These are phyloP conservation scores for Zygosaccharomyces sapae DNA, from an alignment of 1,139 yeast genomes.

Conservation along the genomic window DNA sequence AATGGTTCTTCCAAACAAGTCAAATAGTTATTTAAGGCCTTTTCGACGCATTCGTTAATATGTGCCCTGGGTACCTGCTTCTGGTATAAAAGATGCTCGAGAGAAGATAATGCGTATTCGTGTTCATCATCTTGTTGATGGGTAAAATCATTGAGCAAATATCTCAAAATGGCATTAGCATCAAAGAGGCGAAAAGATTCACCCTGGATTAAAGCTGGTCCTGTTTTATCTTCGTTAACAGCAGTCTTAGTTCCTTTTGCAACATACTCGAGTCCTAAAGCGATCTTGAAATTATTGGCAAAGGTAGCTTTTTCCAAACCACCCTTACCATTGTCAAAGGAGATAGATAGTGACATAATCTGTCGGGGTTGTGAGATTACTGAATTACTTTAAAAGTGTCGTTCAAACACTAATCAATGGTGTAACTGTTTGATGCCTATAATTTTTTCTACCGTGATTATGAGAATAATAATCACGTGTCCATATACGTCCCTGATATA, in stretches of 20 bases:
- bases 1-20: conserved; percentile 26
- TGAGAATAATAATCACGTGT: not conserved
- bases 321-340: conserved; percentile 42
- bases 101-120: conserved; percentile 36
- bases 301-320: conserved; percentile 39
- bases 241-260: conserved; percentile 29
- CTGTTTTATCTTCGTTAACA: conserved; percentile 38
- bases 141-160: conserved; percentile 49
- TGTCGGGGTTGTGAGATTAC: not conserved
- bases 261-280: conserved; percentile 44
- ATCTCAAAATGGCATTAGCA: conserved; percentile 79
- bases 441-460: not conserved
- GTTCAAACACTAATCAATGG: not conserved
- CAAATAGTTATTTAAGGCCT: conserved; percentile 35
- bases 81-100: conserved; percentile 30
- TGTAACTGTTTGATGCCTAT: not conserved
- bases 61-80: conserved; percentile 21
- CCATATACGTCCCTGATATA: too few species aligned
- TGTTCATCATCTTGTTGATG: conserved; percentile 38
- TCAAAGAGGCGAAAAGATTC: conserved; percentile 56
- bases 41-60: conserved; percentile 34
- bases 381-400: not conserved
- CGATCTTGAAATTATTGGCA: conserved; percentile 56
- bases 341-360: conserved; percentile 39
- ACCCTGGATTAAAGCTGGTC: conserved; percentile 38